Base-by-base conservation (phyloP, 78 protist species). In the Isochrysis galbana region DNA sequence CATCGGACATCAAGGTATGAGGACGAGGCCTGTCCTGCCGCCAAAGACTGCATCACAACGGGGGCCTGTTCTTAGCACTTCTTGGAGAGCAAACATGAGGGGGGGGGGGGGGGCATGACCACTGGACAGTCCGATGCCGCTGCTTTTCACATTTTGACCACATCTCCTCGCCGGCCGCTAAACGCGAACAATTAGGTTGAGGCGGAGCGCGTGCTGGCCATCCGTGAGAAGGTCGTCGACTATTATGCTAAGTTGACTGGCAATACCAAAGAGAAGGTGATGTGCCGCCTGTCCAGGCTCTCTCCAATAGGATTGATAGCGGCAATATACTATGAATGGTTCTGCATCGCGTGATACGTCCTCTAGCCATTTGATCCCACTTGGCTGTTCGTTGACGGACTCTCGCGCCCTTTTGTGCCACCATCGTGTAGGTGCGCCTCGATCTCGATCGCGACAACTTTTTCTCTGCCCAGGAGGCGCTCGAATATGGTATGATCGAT, bases 381-480 rank as follows among this genome's bases (percentile, higher is more conserved):
- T 51, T n/a, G n/a, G n/a, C 61, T 51, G 61, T 51, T 51, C 17
- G 61, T 51, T 17, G 32, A 51, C 61, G 32, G 7, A 7, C 19
- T 61, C 32, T 7, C 5, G 36, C 32, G 19, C 72, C 72, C 72
- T 3, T 32, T 61, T 11, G 29, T 14, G 72, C 72, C 22, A 14
- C 0, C 26, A 23, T 0, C 17, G 34, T 39, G 23, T 34, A 77
- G 42, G 36, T 83, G 10, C 0, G 22, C 69, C 19, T 1, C 26
- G 93, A 91, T 82, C 70, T 87, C 26, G 93, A 91, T 23, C 89
- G 93, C 41, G 93, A 91, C 83, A 48, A 77, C 83, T 91, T 84
- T 72, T 34, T 91, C 67, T 44, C 87, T 32, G 83, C 94, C 44
- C 45, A 82, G 47, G 74, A 82, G 90, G 90, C 94, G 3, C 0